Conservation (phyloP, 2,329 filamentous ascomycete species). For the Cladobotryum protrusum region DNA sequence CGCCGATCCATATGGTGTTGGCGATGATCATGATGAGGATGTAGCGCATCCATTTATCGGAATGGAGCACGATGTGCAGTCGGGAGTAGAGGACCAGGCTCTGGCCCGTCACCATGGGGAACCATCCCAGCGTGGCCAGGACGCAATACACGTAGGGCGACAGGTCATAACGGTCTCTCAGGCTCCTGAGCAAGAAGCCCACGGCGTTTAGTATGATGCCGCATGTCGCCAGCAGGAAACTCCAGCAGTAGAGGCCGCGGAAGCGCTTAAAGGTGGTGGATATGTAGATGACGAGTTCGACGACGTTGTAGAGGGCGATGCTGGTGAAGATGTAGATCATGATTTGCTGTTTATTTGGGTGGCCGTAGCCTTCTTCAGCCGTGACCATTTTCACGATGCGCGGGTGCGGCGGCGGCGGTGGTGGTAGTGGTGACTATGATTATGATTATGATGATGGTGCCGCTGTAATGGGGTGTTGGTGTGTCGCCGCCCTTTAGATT, state of each 20-base stretch:
- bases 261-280: constrained; percentile 37
- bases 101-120: constrained; percentile 52
- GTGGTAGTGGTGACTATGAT: not conserved
- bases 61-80: constrained; percentile 51
- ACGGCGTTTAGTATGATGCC: constrained; percentile 31
- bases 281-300: constrained; percentile 34
- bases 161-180: constrained; percentile 8
- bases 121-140: constrained; percentile 22
- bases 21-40: constrained; percentile 52
- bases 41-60: constrained; percentile 39
- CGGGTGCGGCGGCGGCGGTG: not conserved
- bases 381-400: constrained; percentile 2
- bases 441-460: no score
- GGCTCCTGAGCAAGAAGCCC: constrained; percentile 39
- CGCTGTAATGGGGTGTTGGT: no score
- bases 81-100: constrained; percentile 56
- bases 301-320: constrained; percentile 12
- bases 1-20: constrained; percentile 46
- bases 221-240: constrained; percentile 27
- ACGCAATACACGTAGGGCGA: constrained; percentile 7
- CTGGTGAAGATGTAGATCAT: constrained; percentile 13
- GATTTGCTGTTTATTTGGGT: constrained; percentile 1
- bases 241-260: constrained; percentile 33
- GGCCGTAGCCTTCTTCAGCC: not conserved
- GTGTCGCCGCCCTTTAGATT: no score